Percentiles rank a stretch among this genome's conserved stretches.
Evolutionary conservation across 2,329 filamentous ascomycete genomes (phyloP).

Genomic region (Sclerotinia nivalis): DNA sequence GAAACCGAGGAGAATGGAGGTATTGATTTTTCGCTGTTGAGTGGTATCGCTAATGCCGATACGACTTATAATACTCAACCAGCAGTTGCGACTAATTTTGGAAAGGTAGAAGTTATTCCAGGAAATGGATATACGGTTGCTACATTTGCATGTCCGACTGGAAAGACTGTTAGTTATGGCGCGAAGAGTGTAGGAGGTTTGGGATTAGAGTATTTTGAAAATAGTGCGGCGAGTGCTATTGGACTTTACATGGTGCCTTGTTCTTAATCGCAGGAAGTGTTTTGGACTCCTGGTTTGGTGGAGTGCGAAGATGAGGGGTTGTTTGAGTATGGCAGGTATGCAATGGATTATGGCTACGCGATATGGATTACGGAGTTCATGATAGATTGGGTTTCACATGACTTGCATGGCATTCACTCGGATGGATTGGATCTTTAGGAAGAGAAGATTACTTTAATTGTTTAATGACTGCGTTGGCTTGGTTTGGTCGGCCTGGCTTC

Average conservation of each 20-base stretch:
- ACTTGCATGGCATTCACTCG: not conserved
- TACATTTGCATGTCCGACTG: constrained; percentile 56
- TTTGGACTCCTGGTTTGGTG: not conserved
- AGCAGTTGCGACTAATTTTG: constrained; percentile 47
- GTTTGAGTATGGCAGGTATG: not conserved
- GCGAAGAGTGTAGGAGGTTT: constrained; percentile 53
- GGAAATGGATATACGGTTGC: constrained; percentile 57
- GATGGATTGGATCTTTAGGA: not conserved
- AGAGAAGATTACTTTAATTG: not conserved
- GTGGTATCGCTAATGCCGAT: constrained; percentile 45
- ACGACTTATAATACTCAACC: constrained; percentile 59
- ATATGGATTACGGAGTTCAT: not conserved
- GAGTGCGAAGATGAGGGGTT: not conserved
- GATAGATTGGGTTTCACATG: not conserved
- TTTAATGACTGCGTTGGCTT: not conserved
- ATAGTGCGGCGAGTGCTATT: constrained; percentile 55
- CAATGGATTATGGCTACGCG: not conserved
- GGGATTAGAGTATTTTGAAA: constrained; percentile 62
- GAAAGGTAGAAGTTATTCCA: constrained; percentile 48
- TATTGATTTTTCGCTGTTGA: constrained; percentile 49
- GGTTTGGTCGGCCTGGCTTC: not conserved
- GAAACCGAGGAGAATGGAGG: constrained; percentile 43
- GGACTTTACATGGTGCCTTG: constrained; percentile 44
- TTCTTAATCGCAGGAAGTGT: not conserved
- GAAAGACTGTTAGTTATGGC: constrained; percentile 53